Evolutionary conservation across 768 basidiomycete species (phyloP), one percentile per base, ranked within the genome.

Genomic region (Boletus speciosus): DNA sequence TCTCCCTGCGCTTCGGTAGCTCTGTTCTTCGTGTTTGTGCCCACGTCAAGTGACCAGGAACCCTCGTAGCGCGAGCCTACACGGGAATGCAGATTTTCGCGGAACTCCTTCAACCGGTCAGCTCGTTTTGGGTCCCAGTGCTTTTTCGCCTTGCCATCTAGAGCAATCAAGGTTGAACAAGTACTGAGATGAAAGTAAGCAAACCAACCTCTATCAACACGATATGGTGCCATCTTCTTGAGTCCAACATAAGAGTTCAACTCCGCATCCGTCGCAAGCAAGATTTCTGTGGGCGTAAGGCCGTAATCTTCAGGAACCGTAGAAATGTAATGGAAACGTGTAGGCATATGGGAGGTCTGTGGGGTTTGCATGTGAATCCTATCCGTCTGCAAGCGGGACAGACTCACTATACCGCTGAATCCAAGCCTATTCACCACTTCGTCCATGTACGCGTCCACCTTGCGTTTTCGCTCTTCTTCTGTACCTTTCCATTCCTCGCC

Each of bases 151-250:
- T 60, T 67, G 21, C 57, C 63, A 23, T 45, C 66, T 70, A 31
- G 35, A 48, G 4, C 12, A n/a, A 37, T 44, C 2, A 6, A 12
- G 3, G 48, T 35, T 47, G 35, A 47, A 41, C 6, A 44, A 25
- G 9, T 16, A 37, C 15, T 11, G 4, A 12, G 11, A 52, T 16
- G 12, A 12, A 23, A 49, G 44, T 65, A 71, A 25, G 12, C 35
- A 27, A 27, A 52, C 62, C 9, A 25, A 62, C 66, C 56, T 61
- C 70, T 75, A 29, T 81, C 78, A 43, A 81, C 76, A 40, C 90
- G 84, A 70, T 98, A 98, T 6, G 97, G 92, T 15, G 96, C 97
- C 59, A 92, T 80, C 69, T 89, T 88, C 73, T 92, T 96, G 62
- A 98, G 76, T 41, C 88, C 82, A 72, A 96, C 81, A 70, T 93